Base-by-base conservation (phyloP, 2,329 filamentous ascomycete genomes). In the Cyphellophora europaea region DNA sequence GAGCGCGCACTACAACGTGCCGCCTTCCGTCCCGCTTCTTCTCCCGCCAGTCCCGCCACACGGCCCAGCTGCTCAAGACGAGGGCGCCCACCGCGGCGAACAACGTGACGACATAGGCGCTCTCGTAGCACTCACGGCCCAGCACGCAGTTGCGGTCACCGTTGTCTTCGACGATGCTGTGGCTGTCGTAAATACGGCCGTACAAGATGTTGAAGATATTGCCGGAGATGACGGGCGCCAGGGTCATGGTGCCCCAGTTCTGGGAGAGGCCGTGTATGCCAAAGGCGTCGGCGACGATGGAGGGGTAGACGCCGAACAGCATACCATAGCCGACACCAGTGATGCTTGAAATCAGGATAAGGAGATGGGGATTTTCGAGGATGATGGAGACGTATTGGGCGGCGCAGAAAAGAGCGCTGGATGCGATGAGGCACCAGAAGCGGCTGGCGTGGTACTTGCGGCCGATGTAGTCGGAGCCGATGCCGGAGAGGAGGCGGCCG, bases 161-260 rank as follows among this genome's bases (percentile, higher is more conserved):
- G 27, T 75, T 71, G 0, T 72, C 68, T 13, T 74, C 71, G 6
- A 85, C 63, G 19, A 79, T 61, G 14, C 81, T 88, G 57, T 95
- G 87, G 6, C 65, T 63, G 55, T 98, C 91, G 49, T 86, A 93
- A 1, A 94, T 77, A 11, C 58, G 62, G 32, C 91, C 91, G 55
- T 96, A 98, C 38, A 91, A 77, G 2, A 95, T 62, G 54, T 96
- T 98, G 69, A 93, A 96, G 14, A 94, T 58, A 50, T 96, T 93
- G 32, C 86, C 88, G 6, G 80, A 87, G 17, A 94, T 60, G 3
- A 94, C 85, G 0, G 89, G 88, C 3, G 85, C 81, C 31, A 95
- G 66, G 0, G 86, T 95, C 78, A 98, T 93, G 49, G 82, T 81
- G 11, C 91, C 91, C 89, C 91, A 98, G 53, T 96, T 98, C 54